These are phyloP conservation scores for Penicillium alfredii DNA, from an alignment of 495 filamentous ascomycete species.

Conservation along the genomic window DNA sequence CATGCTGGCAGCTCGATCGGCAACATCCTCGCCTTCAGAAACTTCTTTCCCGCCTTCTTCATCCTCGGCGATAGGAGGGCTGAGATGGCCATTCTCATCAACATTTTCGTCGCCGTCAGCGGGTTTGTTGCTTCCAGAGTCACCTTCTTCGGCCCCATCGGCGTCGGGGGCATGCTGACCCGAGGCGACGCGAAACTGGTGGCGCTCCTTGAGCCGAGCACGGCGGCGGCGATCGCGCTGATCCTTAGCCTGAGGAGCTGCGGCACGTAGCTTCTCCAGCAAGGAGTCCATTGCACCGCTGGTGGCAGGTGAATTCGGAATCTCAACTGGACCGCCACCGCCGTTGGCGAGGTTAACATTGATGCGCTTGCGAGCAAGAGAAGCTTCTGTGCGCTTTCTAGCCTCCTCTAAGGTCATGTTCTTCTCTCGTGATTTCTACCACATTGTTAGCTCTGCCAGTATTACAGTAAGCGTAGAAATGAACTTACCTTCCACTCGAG, in stretches of 20 bases:
- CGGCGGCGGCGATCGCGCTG: constrained; percentile 81
- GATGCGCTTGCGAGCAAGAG: constrained; percentile 81
- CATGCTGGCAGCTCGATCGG: constrained; percentile 74
- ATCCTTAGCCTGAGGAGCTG: constrained; percentile 81
- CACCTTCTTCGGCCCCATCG: constrained; percentile 30
- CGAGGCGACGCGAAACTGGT: constrained; percentile 84
- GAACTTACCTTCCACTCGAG: constrained; percentile 77
- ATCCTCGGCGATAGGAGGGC: constrained; percentile 31
- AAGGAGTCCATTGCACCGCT: constrained; percentile 94
- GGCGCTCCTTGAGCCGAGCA: constrained; percentile 81
- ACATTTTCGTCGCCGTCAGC: constrained; percentile 19
- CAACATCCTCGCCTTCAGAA: constrained; percentile 66
- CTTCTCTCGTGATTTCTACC: constrained; percentile 82
- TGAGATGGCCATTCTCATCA: constrained; percentile 33
- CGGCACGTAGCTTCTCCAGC: constrained; percentile 91
- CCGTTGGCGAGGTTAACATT: constrained; percentile 52
- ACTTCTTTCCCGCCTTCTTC: constrained; percentile 36
- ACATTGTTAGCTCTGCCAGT: background rate
- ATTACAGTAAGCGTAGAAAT: constrained; percentile 1
- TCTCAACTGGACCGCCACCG: constrained; percentile 33
- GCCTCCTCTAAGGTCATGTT: constrained; percentile 80
- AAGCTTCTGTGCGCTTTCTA: constrained; percentile 76
- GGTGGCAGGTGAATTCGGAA: constrained; percentile 60
- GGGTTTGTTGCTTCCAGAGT: constrained; percentile 19
- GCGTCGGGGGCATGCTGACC: constrained; percentile 73